Evolutionary conservation across 1,139 yeast species (phyloP).

Genomic region (Blastobotrys proliferans): DNA sequence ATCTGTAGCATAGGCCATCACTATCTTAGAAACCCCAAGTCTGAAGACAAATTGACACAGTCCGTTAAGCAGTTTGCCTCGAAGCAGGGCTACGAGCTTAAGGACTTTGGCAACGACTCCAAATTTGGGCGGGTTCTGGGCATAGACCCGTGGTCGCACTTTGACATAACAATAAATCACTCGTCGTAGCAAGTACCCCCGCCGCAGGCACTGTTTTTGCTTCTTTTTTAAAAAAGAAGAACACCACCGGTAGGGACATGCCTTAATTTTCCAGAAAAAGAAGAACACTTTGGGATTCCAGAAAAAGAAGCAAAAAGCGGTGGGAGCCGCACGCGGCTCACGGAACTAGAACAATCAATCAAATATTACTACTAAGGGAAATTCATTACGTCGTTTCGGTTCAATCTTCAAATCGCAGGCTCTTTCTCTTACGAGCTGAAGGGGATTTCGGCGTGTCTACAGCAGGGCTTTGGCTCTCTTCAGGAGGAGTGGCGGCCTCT

Average conservation of each 20-base stretch:
- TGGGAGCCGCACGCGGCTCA: no score
- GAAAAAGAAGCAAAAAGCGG: no score
- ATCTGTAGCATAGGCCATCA: conserved; percentile 33
- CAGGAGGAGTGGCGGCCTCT: conserved; percentile 1
- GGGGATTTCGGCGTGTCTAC: no score
- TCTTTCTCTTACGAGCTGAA: conserved; percentile 8
- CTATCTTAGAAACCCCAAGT: conserved; percentile 21
- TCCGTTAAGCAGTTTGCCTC: conserved; percentile 32
- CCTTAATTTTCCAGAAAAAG: no score
- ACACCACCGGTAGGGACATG: no score
- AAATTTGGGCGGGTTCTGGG: conserved; percentile 37
- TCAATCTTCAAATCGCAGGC: conserved; percentile 13
- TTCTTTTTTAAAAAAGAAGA: conserved; percentile 3
- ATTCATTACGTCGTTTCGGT: no score
- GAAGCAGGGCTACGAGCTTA: conserved; percentile 37
- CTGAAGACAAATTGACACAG: conserved; percentile 32
- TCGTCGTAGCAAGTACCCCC: no score
- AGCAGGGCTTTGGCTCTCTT: no score
- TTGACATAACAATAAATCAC: conserved; percentile 11
- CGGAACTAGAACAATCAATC: no score
- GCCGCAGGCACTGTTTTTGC: no score
- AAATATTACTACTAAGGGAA: background rate
- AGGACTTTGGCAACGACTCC: conserved; percentile 30
- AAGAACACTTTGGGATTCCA: background rate
- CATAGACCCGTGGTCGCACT: conserved; percentile 39